These are phyloP conservation scores for Filosporella fistucella DNA, from an alignment of 495 filamentous ascomycete genomes.

Conservation along the genomic window DNA sequence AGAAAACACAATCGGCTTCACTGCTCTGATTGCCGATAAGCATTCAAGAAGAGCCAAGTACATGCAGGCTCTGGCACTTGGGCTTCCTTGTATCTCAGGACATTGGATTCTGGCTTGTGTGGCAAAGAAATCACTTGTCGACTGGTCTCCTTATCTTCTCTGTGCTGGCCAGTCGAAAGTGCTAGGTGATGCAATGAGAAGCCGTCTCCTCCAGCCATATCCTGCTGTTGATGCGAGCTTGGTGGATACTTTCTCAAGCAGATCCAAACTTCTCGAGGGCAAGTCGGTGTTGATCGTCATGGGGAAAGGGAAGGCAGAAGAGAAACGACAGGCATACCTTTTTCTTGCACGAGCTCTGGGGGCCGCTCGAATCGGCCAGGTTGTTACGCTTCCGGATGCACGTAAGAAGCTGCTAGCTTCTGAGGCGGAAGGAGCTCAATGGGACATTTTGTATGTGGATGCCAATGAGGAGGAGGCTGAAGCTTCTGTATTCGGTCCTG, in stretches of 20 bases:
- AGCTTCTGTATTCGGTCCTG: slow-evolving; percentile 33
- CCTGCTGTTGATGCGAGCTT: slow-evolving; percentile 53
- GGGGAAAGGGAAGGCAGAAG: slow-evolving; percentile 60
- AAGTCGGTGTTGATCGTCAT: slow-evolving; percentile 72
- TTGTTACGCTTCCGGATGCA: slow-evolving; percentile 59
- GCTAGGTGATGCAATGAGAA: slow-evolving; percentile 73
- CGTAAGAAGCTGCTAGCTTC: slow-evolving; percentile 48
- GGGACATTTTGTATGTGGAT: slow-evolving; percentile 82
- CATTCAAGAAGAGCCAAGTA: slow-evolving; percentile 90
- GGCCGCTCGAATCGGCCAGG: slow-evolving; percentile 58
- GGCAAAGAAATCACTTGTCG: slow-evolving; percentile 49
- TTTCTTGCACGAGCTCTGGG: slow-evolving; percentile 81
- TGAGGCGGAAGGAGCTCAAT: slow-evolving; percentile 41
- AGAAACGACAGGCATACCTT: slow-evolving; percentile 47
- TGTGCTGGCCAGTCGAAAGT: slow-evolving; percentile 77
- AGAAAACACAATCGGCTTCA: slow-evolving; percentile 63
- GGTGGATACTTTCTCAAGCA: slow-evolving; percentile 44
- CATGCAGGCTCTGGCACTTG: slow-evolving; percentile 90
- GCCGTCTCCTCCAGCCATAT: slow-evolving; percentile 58
- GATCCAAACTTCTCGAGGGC: slow-evolving; percentile 59
- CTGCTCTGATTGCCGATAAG: slow-evolving; percentile 77
- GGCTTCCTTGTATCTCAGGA: slow-evolving; percentile 74
- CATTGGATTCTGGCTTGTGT: slow-evolving; percentile 80
- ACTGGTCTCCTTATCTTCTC: slow-evolving; percentile 79
- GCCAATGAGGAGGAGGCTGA: slow-evolving; percentile 48